phyloP scores from a whole-genome alignment of 1,284 basidiomycete species.

The Papiliotrema terrestris region DNA sequence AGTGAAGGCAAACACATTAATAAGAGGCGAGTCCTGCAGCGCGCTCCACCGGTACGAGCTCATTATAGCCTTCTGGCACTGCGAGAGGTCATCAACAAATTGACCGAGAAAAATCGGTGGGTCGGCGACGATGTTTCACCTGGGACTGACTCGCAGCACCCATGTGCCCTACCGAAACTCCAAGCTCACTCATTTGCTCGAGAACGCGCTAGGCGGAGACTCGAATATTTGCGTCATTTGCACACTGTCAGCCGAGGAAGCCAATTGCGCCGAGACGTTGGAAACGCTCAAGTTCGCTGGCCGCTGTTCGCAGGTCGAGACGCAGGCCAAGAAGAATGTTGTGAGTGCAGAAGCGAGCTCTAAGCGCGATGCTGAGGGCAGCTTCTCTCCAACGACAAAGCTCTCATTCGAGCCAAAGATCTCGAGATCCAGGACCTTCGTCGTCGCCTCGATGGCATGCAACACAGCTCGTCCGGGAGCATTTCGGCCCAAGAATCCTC shows the following conservation, averaged over 20 bases:
- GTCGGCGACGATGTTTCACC: not conserved
- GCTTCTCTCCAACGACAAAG: slow-evolving; percentile 43
- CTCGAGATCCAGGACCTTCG: slow-evolving; percentile 49
- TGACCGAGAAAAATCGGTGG: slow-evolving; percentile 50
- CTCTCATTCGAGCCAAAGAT: slow-evolving; percentile 50
- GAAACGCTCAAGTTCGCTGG: slow-evolving; percentile 58
- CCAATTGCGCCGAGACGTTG: slow-evolving; percentile 55
- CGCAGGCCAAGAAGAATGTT: slow-evolving; percentile 55
- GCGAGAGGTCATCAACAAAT: slow-evolving; percentile 56
- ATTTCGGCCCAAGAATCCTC: slow-evolving; percentile 1
- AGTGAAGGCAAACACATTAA: slow-evolving; percentile 60
- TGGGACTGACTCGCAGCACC: slow-evolving; percentile 8
- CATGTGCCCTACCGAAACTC: slow-evolving; percentile 59
- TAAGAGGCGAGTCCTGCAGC: slow-evolving; percentile 45
- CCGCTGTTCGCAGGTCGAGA: slow-evolving; percentile 56
- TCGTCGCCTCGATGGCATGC: slow-evolving; percentile 35
- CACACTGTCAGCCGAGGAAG: slow-evolving; percentile 51
- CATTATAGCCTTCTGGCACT: slow-evolving; percentile 50
- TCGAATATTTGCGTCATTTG: slow-evolving; percentile 58
- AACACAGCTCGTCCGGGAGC: not conserved
- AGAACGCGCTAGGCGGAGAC: slow-evolving; percentile 57
- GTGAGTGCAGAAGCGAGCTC: slow-evolving; percentile 26
- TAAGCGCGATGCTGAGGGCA: slow-evolving; percentile 10
- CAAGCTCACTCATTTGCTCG: slow-evolving; percentile 55
- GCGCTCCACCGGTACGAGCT: not conserved